These are phyloP conservation scores for Trametes punicea DNA, from an alignment of 768 basidiomycete species.

Conservation along the genomic window DNA sequence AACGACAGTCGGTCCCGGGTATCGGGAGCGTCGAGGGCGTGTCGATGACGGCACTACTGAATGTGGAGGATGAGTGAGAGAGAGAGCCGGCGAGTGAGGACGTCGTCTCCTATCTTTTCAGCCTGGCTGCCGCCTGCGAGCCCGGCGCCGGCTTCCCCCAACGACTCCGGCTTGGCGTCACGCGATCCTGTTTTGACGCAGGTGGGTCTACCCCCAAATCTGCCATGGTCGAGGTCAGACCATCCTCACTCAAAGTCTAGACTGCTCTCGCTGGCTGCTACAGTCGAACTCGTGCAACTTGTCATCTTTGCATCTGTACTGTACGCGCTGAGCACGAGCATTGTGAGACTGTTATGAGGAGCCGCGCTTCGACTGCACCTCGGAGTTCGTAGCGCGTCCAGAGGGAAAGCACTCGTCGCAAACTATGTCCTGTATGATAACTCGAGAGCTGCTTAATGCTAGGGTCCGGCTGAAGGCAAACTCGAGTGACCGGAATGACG, in stretches of 20 bases:
- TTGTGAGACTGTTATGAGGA: no score
- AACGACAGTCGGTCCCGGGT: not conserved
- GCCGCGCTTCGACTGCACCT: no score
- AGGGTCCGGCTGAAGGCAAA: no score
- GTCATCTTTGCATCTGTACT: no score
- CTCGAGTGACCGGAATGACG: no score
- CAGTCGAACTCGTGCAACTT: no score
- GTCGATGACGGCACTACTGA: not conserved
- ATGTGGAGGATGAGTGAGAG: not conserved
- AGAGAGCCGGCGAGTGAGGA: not conserved
- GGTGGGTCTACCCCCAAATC: not conserved
- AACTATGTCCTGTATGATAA: no score
- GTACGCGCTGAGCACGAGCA: no score
- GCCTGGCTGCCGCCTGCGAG: not conserved
- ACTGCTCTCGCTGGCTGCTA: no score
- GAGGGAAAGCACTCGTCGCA: no score
- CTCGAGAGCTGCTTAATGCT: no score
- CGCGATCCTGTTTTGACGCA: not conserved
- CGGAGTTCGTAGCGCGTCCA: no score
- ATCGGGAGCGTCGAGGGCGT: not conserved
- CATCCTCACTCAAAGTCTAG: not conserved
- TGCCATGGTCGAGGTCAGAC: not conserved
- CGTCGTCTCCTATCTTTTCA: not conserved
- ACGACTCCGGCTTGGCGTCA: slow-evolving; percentile 3
- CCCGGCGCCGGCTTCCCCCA: slow-evolving; percentile 8